Evolutionary conservation across 345 rosid species (phyloP).

Genomic region (Eucalyptus globulus): DNA sequence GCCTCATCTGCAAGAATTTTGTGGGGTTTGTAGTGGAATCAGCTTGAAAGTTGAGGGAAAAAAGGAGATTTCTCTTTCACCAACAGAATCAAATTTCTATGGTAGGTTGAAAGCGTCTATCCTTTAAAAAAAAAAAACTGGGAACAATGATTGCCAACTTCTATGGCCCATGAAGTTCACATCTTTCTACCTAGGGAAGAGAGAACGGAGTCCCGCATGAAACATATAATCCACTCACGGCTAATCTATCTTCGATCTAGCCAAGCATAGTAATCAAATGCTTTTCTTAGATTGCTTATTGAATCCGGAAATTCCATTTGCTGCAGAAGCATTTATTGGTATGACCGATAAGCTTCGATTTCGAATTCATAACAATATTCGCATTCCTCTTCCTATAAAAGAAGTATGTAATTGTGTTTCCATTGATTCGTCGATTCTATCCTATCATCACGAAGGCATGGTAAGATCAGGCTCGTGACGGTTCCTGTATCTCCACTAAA

Average conservation of each 20-base stretch:
- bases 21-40: not conserved
- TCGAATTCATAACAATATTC: not conserved
- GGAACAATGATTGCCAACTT: not conserved
- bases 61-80: not conserved
- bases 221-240: not conserved
- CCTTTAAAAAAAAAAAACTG: not conserved
- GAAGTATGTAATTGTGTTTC: not conserved
- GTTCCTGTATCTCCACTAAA: not conserved
- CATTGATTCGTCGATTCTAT: not conserved
- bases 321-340: not conserved
- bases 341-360: not conserved
- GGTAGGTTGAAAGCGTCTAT: not conserved
- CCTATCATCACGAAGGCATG: not conserved
- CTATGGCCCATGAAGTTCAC: not conserved
- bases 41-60: not conserved
- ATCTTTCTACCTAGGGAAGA: not conserved
- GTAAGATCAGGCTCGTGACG: not conserved
- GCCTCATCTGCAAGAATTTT: not conserved
- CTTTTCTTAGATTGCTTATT: not conserved
- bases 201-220: not conserved
- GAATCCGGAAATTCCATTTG: not conserved
- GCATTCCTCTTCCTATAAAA: not conserved
- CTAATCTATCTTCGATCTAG: not conserved
- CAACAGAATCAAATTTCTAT: not conserved
- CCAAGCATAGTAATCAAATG: not conserved